phyloP scores from a whole-genome alignment of 2,329 filamentous ascomycete species.

The Beauveria pseudobassiana region DNA sequence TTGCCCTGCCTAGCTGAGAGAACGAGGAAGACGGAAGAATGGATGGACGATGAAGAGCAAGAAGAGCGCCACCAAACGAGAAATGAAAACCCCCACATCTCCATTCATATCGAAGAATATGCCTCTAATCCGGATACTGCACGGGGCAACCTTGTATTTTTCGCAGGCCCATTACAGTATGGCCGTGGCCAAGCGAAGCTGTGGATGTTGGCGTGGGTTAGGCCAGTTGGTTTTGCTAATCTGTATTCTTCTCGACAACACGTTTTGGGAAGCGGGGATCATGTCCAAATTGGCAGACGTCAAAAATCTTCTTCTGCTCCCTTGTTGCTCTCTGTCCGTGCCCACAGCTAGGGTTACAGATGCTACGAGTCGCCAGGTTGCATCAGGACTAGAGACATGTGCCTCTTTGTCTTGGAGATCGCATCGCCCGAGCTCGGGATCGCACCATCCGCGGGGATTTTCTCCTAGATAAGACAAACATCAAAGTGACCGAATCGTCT shows the following conservation, averaged over 20 bases:
- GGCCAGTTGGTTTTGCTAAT: not conserved
- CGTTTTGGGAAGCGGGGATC: not conserved
- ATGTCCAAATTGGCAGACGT: not conserved
- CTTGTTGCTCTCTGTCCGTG: not conserved
- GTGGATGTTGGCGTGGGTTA: not conserved
- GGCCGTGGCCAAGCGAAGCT: not conserved
- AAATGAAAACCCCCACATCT: not conserved
- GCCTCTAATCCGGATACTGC: not conserved
- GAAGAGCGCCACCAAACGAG: not conserved
- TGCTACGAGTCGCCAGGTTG: not conserved
- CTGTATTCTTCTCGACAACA: too few species aligned
- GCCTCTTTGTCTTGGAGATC: not conserved
- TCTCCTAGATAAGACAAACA: not conserved
- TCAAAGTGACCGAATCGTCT: not conserved
- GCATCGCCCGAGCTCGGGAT: not conserved
- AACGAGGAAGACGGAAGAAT: not conserved
- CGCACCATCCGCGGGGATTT: not conserved
- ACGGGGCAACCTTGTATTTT: not conserved
- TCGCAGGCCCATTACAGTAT: not conserved
- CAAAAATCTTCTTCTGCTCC: not conserved
- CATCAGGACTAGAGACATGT: slow-evolving; percentile 4
- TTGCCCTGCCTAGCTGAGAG: not conserved
- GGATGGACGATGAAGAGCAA: not conserved
- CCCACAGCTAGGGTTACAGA: slow-evolving; percentile 6
- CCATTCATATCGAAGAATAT: not conserved